Evolutionary conservation across 768 basidiomycete genomes (phyloP), one percentile per base, ranked within the genome.

Genomic region (Psilocybe tampanensis): DNA sequence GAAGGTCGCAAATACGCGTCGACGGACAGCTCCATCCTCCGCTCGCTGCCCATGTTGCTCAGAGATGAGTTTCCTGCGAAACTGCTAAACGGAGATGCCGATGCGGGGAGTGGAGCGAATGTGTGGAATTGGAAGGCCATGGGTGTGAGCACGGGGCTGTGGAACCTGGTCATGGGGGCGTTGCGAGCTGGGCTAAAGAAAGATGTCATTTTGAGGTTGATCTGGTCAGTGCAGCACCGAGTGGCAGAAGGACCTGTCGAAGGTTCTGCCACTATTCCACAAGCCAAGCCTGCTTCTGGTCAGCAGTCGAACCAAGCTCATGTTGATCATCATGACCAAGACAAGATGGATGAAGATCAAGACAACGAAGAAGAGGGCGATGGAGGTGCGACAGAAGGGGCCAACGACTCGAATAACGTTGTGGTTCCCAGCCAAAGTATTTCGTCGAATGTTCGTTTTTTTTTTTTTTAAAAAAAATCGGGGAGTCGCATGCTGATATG

Each of bases 81-180:
- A 3, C 67, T 92, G 1, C 66, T 89, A 43, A 80, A 83, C 45
- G 79, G 80, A 9, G 82, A 83, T 52, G 71, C 78, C 0, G 84
- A 90, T 60, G 75, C 83, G 15, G 88, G 86, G 0, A 79, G 76
- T 41, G 85, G 82, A 1, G 59, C 78, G 2, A 79, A 83, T 54
- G 79, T 88, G 9, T 92, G 90, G 90, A 88, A 84, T 66, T 92
- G 90, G 90, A 83, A 84, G 55, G 84, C 86, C 1, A 75, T 87
- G 66, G 90, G 90, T 3, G 88, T 92, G 17, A 88, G 86, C 5
- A 76, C 77, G 52, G 76, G 82, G 19, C 70, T 92, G 47, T 92
- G 89, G 90, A 88, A 89, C 65, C 78, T 92, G 71, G 88, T 89
- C 4, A 74, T 80, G 43, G 86, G 83, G 0, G 80, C 77, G 36